Evolutionary conservation across 805 yeast genomes (phyloP).

Genomic region (Teunomyces barrocoloradensis): DNA sequence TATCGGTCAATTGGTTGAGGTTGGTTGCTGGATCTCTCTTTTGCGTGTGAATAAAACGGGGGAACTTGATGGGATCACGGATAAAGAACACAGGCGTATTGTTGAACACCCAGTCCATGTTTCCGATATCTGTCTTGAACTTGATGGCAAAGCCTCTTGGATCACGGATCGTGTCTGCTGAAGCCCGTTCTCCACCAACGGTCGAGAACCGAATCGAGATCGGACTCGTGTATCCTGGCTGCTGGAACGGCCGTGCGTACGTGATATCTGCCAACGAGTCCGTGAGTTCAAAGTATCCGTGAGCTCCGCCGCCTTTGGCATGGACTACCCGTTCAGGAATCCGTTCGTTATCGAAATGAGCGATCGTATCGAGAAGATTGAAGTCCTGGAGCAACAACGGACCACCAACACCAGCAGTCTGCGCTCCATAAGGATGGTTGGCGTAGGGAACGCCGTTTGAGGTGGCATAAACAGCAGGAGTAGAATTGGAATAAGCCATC

Average conservation of each 20-base stretch:
- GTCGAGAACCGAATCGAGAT: constrained; percentile 55
- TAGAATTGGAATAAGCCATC: not conserved
- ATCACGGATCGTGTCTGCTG: constrained; percentile 65
- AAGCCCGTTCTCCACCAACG: constrained; percentile 68
- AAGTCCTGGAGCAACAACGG: constrained; percentile 59
- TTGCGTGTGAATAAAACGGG: constrained; percentile 65
- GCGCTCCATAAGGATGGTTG: constrained; percentile 53
- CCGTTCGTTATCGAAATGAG: constrained; percentile 64
- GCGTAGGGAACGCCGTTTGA: constrained; percentile 55
- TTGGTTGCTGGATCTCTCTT: constrained; percentile 65
- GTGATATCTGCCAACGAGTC: constrained; percentile 55
- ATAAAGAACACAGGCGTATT: constrained; percentile 69
- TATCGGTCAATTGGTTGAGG: constrained; percentile 61
- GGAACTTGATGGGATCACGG: constrained; percentile 63
- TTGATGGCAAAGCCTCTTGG: constrained; percentile 72
- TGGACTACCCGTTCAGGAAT: constrained; percentile 68
- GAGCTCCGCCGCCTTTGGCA: constrained; percentile 66
- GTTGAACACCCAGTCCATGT: constrained; percentile 70
- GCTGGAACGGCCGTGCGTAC: constrained; percentile 25
- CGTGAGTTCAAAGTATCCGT: constrained; percentile 56
- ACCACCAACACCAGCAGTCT: constrained; percentile 54
- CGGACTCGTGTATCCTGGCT: constrained; percentile 29
- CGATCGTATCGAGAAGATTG: constrained; percentile 52
- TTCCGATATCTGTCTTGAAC: constrained; percentile 66
- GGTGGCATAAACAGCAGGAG: constrained; percentile 39